Conservation (phyloP, 179 eudicot genomes). For the Silene noctiflora region DNA sequence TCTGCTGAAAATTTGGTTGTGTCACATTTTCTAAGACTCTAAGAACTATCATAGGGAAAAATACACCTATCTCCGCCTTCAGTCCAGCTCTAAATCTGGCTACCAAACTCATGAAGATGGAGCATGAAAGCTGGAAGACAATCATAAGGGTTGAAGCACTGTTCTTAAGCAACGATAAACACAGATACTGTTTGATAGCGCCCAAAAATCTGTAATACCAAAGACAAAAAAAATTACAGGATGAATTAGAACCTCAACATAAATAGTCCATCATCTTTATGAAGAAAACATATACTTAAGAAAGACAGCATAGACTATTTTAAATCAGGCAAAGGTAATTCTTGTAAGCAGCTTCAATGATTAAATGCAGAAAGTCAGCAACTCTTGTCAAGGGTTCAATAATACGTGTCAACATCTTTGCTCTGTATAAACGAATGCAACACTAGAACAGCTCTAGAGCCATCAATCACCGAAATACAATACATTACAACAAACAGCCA, state of each 20-base stretch:
- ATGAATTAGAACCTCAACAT: neutral
- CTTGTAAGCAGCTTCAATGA: neutral
- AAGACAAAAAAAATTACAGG: neutral
- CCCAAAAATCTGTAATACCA: constrained; percentile 73
- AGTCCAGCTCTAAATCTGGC: constrained; percentile 96
- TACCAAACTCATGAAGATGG: constrained; percentile 92
- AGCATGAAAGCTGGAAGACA: constrained; percentile 98
- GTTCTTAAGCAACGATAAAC: constrained; percentile 91
- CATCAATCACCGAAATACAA: too few relatives aligned
- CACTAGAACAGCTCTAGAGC: too few relatives aligned
- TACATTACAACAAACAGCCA: too few relatives aligned
- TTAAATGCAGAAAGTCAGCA: too few relatives aligned
- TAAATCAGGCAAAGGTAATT: neutral
- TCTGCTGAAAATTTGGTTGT: constrained; percentile 98
- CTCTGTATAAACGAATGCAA: neutral
- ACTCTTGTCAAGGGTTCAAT: too few relatives aligned
- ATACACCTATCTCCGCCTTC: constrained; percentile 99
- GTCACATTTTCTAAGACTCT: constrained; percentile 94
- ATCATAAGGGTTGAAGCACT: constrained; percentile 96
- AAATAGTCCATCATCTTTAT: constrained; percentile 4
- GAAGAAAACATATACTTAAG: constrained; percentile 13
- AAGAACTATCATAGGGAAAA: constrained; percentile 97
- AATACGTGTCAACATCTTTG: neutral
- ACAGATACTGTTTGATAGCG: constrained; percentile 95
- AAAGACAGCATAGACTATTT: neutral